Percentiles rank a stretch among this genome's conserved stretches.
phyloP scores from a whole-genome alignment of 2,329 filamentous ascomycete species.

The Lasiodiplodia hormozganensis region DNA sequence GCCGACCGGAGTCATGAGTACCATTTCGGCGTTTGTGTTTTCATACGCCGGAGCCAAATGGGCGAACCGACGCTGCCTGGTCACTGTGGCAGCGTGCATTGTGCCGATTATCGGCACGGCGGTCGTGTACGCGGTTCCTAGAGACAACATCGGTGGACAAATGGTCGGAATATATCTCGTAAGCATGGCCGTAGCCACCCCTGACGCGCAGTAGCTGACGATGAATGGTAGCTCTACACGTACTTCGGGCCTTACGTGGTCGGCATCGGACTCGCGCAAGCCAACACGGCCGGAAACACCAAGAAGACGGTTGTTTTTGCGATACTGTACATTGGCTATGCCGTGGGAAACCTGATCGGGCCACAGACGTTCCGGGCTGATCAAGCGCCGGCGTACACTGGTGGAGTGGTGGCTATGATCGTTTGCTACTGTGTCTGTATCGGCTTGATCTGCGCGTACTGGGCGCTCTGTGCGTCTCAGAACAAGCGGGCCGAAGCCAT shows the following conservation, averaged over 20 bases:
- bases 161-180: slow-evolving; percentile 49
- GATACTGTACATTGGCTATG: slow-evolving; percentile 50
- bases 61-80: slow-evolving; percentile 39
- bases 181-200: neutral
- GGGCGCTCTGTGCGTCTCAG: slow-evolving; percentile 2
- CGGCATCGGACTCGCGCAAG: slow-evolving; percentile 39
- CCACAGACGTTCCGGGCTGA: slow-evolving; percentile 50
- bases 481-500: neutral
- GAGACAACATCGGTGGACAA: slow-evolving; percentile 46
- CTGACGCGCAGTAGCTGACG: neutral
- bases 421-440: slow-evolving; percentile 26
- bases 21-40: slow-evolving; percentile 41
- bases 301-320: slow-evolving; percentile 51
- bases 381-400: slow-evolving; percentile 49
- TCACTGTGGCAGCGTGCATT: slow-evolving; percentile 40
- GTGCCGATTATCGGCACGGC: slow-evolving; percentile 42
- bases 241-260: slow-evolving; percentile 47
- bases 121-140: slow-evolving; percentile 40
- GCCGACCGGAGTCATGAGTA: slow-evolving; percentile 45
- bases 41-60: slow-evolving; percentile 42
- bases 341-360: slow-evolving; percentile 51
- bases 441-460: slow-evolving; percentile 24
- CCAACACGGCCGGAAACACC: slow-evolving; percentile 48
- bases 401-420: slow-evolving; percentile 32
- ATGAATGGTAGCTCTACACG: slow-evolving; percentile 41